Evolutionary conservation across 2,329 filamentous ascomycete genomes (phyloP).

Genomic region (Curvularia sp.): DNA sequence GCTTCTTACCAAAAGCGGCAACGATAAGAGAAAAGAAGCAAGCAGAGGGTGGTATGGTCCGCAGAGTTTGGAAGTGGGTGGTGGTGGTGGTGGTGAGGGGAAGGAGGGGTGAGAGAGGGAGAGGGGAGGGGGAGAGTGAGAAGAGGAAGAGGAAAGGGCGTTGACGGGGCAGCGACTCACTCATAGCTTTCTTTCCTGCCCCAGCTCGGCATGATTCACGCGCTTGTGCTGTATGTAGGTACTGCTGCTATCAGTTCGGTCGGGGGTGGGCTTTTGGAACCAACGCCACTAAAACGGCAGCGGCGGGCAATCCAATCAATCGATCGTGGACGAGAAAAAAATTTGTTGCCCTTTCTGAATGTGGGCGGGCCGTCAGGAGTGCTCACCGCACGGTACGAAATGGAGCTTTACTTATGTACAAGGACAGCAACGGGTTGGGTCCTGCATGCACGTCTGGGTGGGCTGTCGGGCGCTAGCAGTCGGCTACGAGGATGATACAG

Average conservation of each 20-base stretch:
- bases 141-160: conserved; percentile 6
- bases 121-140: conserved; percentile 23
- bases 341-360: conserved; percentile 24
- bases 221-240: not conserved
- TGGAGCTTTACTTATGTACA: conserved; percentile 25
- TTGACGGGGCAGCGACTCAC: conserved; percentile 39
- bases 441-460: conserved; percentile 19
- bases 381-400: conserved; percentile 22
- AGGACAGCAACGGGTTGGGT: conserved; percentile 19
- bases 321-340: conserved; percentile 9
- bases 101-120: conserved; percentile 12
- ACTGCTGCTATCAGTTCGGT: conserved; percentile 29
- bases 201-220: conserved; percentile 50
- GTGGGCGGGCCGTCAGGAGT: conserved; percentile 21
- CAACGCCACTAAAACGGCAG: conserved; percentile 17
- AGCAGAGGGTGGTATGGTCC: conserved; percentile 2
- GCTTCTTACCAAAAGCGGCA: conserved; percentile 21
- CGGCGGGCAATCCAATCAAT: conserved; percentile 17
- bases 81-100: conserved; percentile 17
- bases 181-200: conserved; percentile 51
- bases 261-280: not conserved
- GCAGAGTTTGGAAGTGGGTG: conserved; percentile 11
- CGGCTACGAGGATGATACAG: conserved; percentile 15
- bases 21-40: conserved; percentile 2
- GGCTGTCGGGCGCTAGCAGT: conserved; percentile 18